Percentiles rank a stretch among this genome's conserved stretches.
phyloP scores from a whole-genome alignment of 2,329 filamentous ascomycete genomes.

The Mycosphaerella sp. region DNA sequence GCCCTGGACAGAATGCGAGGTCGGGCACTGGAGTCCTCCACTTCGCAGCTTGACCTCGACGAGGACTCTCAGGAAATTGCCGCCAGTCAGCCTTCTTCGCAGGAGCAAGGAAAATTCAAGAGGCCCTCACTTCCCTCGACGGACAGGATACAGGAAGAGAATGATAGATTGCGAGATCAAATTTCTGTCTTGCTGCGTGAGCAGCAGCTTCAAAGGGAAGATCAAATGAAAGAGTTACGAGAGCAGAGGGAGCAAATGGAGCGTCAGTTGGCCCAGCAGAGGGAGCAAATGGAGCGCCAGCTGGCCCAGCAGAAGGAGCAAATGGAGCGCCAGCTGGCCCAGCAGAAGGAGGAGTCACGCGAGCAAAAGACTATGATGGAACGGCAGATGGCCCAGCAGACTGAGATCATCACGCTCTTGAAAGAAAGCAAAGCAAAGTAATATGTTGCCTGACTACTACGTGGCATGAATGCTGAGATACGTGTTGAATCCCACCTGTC shows the following conservation, averaged over 20 bases:
- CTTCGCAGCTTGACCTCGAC: constrained; percentile 2
- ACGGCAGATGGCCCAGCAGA: background rate
- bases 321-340: background rate
- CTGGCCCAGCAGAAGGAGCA: background rate
- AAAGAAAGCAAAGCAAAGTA: background rate
- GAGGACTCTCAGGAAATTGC: constrained; percentile 1
- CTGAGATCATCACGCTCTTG: background rate
- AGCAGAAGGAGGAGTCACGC: background rate
- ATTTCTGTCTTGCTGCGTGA: background rate
- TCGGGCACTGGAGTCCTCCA: constrained; percentile 3
- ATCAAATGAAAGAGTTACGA: background rate
- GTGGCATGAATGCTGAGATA: background rate
- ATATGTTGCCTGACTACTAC: background rate
- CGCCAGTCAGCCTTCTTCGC: background rate
- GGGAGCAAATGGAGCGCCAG: background rate
- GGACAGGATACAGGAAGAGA: constrained; percentile 1
- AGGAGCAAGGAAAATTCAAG: background rate
- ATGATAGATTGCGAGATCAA: constrained; percentile 2
- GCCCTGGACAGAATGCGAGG: background rate
- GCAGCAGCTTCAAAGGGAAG: background rate
- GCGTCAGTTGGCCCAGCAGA: background rate
- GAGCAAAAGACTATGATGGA: background rate
- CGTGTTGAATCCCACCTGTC: background rate
- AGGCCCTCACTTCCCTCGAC: background rate
- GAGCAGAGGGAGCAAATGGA: background rate